Percentiles rank a stretch among this genome's conserved stretches.
Conservation (phyloP, 495 filamentous ascomycete genomes). For the Talaromyces liani region DNA sequence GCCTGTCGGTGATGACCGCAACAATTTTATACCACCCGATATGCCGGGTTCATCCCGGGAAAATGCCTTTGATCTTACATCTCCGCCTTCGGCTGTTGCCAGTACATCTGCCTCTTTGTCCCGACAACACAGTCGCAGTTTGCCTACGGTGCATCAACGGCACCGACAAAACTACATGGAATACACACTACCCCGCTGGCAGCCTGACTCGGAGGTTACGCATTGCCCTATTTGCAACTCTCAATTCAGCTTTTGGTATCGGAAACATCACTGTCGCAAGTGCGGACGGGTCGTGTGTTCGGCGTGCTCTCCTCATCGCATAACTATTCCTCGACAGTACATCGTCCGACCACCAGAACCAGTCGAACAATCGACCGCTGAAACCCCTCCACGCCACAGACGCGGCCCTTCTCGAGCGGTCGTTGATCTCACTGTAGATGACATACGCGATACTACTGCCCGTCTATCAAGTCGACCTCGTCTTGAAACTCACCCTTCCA, state of each 20-base stretch:
- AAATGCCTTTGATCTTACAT: constrained; percentile 31
- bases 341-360: constrained; percentile 75
- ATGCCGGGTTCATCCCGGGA: constrained; percentile 24
- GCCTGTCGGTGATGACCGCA: constrained; percentile 12
- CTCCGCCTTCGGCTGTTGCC: constrained; percentile 17
- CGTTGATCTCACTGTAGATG: constrained; percentile 37
- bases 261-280: constrained; percentile 94
- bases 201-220: constrained; percentile 72
- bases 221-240: constrained; percentile 75
- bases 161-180: constrained; percentile 14
- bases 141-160: background rate
- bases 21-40: constrained; percentile 7
- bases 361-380: constrained; percentile 13
- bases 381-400: constrained; percentile 12
- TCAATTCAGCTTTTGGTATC: constrained; percentile 76
- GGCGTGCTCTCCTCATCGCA: constrained; percentile 86
- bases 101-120: constrained; percentile 5
- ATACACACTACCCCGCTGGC: constrained; percentile 63
- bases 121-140: background rate
- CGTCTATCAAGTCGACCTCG: background rate
- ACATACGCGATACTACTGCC: constrained; percentile 13
- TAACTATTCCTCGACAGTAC: constrained; percentile 87
- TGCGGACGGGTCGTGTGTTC: constrained; percentile 93
- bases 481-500: constrained; percentile 18
- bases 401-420: constrained; percentile 13